These are phyloP conservation scores for Monilinia vaccinii-corymbosi DNA, from an alignment of 2,329 filamentous ascomycete species.

Conservation along the genomic window DNA sequence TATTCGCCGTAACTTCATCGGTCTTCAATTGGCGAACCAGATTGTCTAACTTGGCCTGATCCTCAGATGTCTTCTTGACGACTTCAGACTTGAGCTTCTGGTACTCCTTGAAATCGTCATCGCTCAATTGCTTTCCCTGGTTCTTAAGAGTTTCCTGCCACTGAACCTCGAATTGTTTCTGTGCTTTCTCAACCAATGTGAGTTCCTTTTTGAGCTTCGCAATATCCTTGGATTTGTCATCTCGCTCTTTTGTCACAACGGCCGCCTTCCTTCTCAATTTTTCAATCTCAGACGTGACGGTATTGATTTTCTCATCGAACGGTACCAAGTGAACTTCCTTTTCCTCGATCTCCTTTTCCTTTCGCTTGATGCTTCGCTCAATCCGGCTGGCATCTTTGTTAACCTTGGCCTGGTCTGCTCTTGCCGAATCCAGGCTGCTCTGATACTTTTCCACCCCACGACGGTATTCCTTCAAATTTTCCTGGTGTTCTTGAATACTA, in stretches of 20 bases:
- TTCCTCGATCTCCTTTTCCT: slow-evolving; percentile 81
- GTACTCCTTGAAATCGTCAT: slow-evolving; percentile 83
- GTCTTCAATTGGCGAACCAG: slow-evolving; percentile 84
- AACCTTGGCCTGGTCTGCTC: slow-evolving; percentile 71
- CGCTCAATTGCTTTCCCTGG: slow-evolving; percentile 77
- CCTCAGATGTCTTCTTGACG: slow-evolving; percentile 68
- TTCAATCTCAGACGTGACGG: slow-evolving; percentile 63
- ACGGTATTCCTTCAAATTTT: slow-evolving; percentile 86
- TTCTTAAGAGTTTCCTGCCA: slow-evolving; percentile 79
- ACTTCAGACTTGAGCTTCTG: slow-evolving; percentile 76
- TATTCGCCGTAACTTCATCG: slow-evolving; percentile 84
- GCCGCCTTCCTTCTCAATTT: slow-evolving; percentile 59
- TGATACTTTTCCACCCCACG: slow-evolving; percentile 83
- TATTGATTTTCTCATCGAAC: slow-evolving; percentile 82
- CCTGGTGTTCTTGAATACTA: slow-evolving; percentile 87
- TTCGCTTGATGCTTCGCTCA: slow-evolving; percentile 77
- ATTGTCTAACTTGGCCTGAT: slow-evolving; percentile 76
- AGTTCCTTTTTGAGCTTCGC: slow-evolving; percentile 74
- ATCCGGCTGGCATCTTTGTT: slow-evolving; percentile 68
- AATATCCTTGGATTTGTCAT: slow-evolving; percentile 58
- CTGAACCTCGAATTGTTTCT: slow-evolving; percentile 78
- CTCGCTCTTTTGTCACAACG: slow-evolving; percentile 66
- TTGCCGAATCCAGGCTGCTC: slow-evolving; percentile 67
- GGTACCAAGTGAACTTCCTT: slow-evolving; percentile 79
- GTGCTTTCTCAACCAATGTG: slow-evolving; percentile 77